A percentile compares a stretch with the other conserved stretches of the same genome.
These are phyloP conservation scores for Lodderomyces beijingensis DNA, from an alignment of 1,139 yeast species.

Conservation along the genomic window DNA sequence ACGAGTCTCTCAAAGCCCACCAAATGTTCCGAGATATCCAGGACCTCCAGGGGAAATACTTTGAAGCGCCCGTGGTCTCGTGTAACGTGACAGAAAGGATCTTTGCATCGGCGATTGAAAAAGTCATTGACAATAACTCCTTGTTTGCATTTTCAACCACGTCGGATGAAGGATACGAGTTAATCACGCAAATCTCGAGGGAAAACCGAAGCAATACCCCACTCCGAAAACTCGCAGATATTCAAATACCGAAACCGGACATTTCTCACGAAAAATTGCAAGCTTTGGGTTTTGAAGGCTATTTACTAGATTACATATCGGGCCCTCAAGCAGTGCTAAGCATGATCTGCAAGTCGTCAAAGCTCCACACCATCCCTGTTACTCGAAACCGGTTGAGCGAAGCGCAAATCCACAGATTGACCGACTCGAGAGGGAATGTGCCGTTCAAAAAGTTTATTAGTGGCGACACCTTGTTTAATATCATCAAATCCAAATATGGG, in stretches of 20 bases:
- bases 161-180: conserved; percentile 22
- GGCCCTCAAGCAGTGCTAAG: conserved; percentile 76
- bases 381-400: conserved; percentile 39
- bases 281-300: conserved; percentile 73
- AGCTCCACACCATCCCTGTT: conserved; percentile 64
- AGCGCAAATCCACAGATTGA: conserved; percentile 35
- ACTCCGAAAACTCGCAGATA: conserved; percentile 23
- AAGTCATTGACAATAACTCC: conserved; percentile 51
- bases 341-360: conserved; percentile 63
- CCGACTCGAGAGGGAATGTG: conserved; percentile 14
- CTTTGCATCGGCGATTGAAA: conserved; percentile 55
- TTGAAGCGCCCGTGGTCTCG: conserved; percentile 75
- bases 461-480: conserved; percentile 49
- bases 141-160: conserved; percentile 45
- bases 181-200: conserved; percentile 27
- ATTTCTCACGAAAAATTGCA: conserved; percentile 31
- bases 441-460: conserved; percentile 56
- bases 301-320: conserved; percentile 59
- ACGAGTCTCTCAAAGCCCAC: conserved; percentile 30
- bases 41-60: conserved; percentile 39
- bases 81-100: conserved; percentile 48
- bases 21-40: conserved; percentile 23
- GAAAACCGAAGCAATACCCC: conserved; percentile 32
- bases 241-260: conserved; percentile 13
- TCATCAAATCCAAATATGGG: conserved; percentile 59